These are phyloP conservation scores for Pseudevernia furfuracea DNA, from an alignment of 495 filamentous ascomycete species.

Conservation along the genomic window DNA sequence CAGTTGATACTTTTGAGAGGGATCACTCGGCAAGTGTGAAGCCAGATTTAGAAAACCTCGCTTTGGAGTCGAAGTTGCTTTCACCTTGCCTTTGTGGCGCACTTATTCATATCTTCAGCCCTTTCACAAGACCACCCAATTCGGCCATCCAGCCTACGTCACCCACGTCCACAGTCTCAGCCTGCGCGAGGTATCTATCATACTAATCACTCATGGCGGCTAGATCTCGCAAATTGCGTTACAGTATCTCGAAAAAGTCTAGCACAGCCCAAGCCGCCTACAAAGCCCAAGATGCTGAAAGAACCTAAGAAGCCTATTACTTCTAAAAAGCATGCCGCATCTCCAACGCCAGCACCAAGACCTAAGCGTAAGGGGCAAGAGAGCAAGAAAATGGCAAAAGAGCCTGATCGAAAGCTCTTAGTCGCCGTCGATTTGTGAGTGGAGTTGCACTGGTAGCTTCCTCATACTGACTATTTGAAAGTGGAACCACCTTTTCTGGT, in stretches of 20 bases:
- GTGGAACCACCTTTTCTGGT: constrained; percentile 45
- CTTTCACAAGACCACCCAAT: too few relatives aligned
- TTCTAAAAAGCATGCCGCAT: neutral
- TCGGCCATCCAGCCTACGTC: too few relatives aligned
- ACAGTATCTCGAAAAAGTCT: neutral
- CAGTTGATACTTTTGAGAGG: neutral
- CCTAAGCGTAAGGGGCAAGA: neutral
- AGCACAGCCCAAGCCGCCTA: neutral
- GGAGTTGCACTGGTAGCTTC: neutral
- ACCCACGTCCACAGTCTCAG: too few relatives aligned
- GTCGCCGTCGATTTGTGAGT: constrained; percentile 25
- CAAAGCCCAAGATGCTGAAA: neutral
- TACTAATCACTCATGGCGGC: neutral
- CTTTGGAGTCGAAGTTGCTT: too few relatives aligned
- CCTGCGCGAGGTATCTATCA: too few relatives aligned
- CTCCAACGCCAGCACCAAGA: neutral
- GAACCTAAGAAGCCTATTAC: neutral
- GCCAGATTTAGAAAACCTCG: neutral
- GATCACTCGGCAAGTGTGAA: neutral
- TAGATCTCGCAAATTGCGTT: neutral
- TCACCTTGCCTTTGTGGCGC: too few relatives aligned
- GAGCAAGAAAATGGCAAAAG: neutral
- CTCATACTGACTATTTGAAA: constrained; percentile 28
- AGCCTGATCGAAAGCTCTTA: constrained; percentile 23
- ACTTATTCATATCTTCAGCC: too few relatives aligned